A percentile compares a stretch with the other conserved stretches of the same genome.
Evolutionary conservation across 768 basidiomycete genomes (phyloP).

Genomic region (Suillus cothurnatus): DNA sequence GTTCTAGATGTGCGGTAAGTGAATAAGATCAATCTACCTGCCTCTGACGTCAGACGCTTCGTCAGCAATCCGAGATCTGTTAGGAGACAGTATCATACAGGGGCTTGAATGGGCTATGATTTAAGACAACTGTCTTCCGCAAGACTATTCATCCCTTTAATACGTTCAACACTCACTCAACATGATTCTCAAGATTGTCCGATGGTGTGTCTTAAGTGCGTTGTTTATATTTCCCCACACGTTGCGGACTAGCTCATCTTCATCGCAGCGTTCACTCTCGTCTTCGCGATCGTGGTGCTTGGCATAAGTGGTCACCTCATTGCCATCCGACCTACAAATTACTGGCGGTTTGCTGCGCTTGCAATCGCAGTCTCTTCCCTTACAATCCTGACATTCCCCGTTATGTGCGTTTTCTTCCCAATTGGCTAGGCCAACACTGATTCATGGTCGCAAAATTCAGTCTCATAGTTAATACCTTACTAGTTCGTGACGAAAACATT

Average conservation of each 20-base stretch:
- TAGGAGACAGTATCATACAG: conserved; percentile 1
- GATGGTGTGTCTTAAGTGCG: neutral
- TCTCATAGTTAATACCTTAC: conserved; percentile 26
- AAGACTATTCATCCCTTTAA: neutral
- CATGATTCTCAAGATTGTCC: neutral
- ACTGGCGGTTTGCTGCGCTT: conserved; percentile 29
- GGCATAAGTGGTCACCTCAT: conserved; percentile 30
- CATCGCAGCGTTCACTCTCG: conserved; percentile 13
- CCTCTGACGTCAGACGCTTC: conserved; percentile 3
- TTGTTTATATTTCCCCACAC: neutral
- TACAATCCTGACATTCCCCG: conserved; percentile 30
- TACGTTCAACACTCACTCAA: neutral
- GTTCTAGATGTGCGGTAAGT: neutral
- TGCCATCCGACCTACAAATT: conserved; percentile 20
- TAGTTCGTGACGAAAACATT: conserved; percentile 16
- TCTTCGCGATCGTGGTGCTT: conserved; percentile 36
- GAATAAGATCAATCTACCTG: neutral
- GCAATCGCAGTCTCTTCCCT: conserved; percentile 31
- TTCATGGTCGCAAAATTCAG: neutral
- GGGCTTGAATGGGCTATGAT: neutral
- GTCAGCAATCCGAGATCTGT: conserved; percentile 1
- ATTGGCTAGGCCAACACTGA: neutral
- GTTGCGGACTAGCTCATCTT: neutral
- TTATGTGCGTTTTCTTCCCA: conserved; percentile 22
- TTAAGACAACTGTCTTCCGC: neutral